phyloP scores from a whole-genome alignment of 2,329 filamentous ascomycete genomes.

The Hymenoscyphus occultus region DNA sequence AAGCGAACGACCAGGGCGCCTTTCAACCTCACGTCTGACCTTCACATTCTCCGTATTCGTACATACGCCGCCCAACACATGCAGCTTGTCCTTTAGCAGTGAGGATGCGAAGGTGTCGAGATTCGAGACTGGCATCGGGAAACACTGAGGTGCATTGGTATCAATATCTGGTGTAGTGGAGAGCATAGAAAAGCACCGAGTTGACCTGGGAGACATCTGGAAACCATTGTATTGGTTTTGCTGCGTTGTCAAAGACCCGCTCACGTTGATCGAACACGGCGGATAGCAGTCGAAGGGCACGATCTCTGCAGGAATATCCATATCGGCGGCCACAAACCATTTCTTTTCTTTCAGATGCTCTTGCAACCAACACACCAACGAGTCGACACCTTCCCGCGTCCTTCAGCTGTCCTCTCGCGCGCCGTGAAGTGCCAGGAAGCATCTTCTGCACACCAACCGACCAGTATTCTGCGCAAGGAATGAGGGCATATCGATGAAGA shows the following conservation, averaged over 20 bases:
- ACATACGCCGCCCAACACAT: neutral
- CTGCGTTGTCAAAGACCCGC: conserved; percentile 12
- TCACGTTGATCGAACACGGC: conserved; percentile 2
- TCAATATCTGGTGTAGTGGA: conserved; percentile 14
- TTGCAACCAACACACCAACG: neutral
- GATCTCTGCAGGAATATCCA: neutral
- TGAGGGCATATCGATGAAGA: conserved; percentile 29
- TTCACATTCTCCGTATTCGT: neutral
- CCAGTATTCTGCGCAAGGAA: conserved; percentile 20
- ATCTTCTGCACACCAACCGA: conserved; percentile 3
- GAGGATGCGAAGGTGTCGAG: conserved; percentile 34
- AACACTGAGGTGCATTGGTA: conserved; percentile 25
- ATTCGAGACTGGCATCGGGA: conserved; percentile 30
- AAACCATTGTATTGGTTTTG: conserved; percentile 2
- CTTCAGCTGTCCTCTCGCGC: neutral
- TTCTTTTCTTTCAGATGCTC: neutral
- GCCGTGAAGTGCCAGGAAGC: neutral
- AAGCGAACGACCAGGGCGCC: neutral
- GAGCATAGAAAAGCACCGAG: neutral
- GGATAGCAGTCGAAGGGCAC: neutral
- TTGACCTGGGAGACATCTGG: neutral
- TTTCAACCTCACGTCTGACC: neutral
- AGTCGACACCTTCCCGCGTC: neutral
- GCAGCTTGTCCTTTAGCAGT: conserved; percentile 22
- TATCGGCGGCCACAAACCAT: conserved; percentile 1